Evolutionary conservation across 148 eudicot species (phyloP).

Genomic region (Rhododendron molle): DNA sequence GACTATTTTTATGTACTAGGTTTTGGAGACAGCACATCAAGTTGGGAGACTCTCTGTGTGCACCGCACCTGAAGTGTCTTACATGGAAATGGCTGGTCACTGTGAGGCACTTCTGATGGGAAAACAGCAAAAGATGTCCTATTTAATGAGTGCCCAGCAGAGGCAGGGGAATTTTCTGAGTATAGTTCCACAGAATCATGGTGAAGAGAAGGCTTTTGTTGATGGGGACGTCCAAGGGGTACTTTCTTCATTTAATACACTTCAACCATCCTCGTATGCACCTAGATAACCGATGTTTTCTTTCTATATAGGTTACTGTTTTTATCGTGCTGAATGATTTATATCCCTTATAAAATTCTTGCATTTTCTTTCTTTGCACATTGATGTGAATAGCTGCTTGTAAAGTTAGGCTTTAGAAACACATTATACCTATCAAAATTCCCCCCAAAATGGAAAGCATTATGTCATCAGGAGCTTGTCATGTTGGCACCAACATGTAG

Average conservation of each 20-base stretch:
- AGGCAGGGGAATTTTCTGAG: slow-evolving; percentile 35
- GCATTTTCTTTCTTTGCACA: background rate
- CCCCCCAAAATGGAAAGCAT: background rate
- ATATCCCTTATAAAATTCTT: background rate
- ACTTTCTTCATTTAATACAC: slow-evolving; percentile 16
- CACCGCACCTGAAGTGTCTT: slow-evolving; percentile 65
- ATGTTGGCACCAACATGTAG: background rate
- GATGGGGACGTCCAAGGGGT: slow-evolving; percentile 24
- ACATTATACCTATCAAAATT: background rate
- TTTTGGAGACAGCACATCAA: slow-evolving; percentile 76
- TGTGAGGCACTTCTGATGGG: slow-evolving; percentile 85
- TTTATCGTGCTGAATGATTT: background rate
- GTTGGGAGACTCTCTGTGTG: slow-evolving; percentile 77
- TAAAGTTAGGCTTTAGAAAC: background rate
- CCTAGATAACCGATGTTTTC: background rate
- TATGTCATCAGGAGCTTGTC: background rate
- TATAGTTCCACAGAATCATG: slow-evolving; percentile 17
- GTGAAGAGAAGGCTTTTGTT: slow-evolving; percentile 21
- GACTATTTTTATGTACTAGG: slow-evolving; percentile 29
- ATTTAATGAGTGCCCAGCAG: slow-evolving; percentile 49
- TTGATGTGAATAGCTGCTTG: background rate
- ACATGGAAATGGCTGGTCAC: slow-evolving; percentile 81
- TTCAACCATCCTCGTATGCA: background rate
- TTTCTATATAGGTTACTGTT: background rate
- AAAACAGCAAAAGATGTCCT: slow-evolving; percentile 83